Evolutionary conservation across 768 basidiomycete genomes (phyloP), one percentile per base, ranked within the genome.

Genomic region (Symmetrospora coprosmae): DNA sequence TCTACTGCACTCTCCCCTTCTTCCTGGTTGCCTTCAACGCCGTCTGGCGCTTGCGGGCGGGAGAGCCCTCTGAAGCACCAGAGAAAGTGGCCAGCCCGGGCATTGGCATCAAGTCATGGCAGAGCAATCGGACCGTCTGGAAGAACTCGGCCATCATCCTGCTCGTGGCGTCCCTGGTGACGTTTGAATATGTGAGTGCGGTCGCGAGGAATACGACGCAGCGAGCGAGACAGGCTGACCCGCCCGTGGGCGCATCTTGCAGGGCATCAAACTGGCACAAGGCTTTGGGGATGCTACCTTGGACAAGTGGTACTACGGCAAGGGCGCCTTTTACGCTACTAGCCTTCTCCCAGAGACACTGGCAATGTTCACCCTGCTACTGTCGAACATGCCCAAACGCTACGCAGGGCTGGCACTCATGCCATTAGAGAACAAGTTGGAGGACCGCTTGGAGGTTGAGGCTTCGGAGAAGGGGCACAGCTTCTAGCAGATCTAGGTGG

Each of bases 201-300:
- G 38, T 23, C 16, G 5, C 14, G 16, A 52, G 35, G 11, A 14
- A 34, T 21, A 37, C 19, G 48, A 23, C 48, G 38, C 37, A 4
- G 6, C 13, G 21, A 34, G 5, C 31, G 23, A 23, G n/a, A n/a
- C n/a, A n/a, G 23, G 50, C 50, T 52, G 31, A 52, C 38, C 11
- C 14, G 14, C 28, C 31, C n/a, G n/a, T 53, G 21, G 37, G 17
- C 19, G 8, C 19, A 4, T 11, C 17, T 21, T 4, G 9, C 41
- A 58, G 55, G 55, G 31, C 33, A 46, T 58, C 55, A 58, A 58
- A 33, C 17, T 58, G 25, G 40, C 40, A 4, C 55, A 58, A 58
- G 31, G 40, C 19, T 58, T 34, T 33, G 55, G 31, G 16, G 4
- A 11, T 33, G 55, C 55, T 3, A n/a, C 25, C 7, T 23, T 58